These are phyloP conservation scores for Russula lepida DNA, from an alignment of 768 basidiomycete genomes.

Conservation along the genomic window DNA sequence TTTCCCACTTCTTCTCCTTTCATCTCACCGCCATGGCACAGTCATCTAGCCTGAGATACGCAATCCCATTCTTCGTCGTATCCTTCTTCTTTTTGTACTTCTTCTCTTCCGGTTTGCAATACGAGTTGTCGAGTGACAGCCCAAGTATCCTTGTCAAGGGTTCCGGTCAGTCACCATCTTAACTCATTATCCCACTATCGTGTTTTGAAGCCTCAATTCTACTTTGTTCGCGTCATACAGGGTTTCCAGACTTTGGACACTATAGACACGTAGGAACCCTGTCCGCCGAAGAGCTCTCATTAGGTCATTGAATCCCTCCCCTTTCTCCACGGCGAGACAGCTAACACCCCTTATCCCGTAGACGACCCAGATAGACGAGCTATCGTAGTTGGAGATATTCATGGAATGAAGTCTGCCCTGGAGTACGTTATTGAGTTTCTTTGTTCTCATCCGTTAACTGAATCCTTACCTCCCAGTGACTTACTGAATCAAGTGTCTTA, in stretches of 20 bases:
- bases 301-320: constrained; percentile 32
- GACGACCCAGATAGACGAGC: constrained; percentile 48
- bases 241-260: constrained; percentile 48
- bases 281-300: constrained; percentile 42
- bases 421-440: constrained; percentile 37
- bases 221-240: constrained; percentile 21
- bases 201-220: neutral
- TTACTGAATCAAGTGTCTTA: constrained; percentile 59
- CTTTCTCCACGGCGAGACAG: neutral
- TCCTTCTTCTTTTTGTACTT: constrained; percentile 38
- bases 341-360: constrained; percentile 22
- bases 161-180: neutral
- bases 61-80: constrained; percentile 32
- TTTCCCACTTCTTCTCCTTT: neutral
- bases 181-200: neutral
- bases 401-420: constrained; percentile 67
- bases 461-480: constrained; percentile 34
- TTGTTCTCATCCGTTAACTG: neutral
- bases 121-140: constrained; percentile 19
- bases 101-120: constrained; percentile 30
- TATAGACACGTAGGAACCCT: constrained; percentile 40
- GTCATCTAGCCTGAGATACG: constrained; percentile 19
- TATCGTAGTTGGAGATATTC: constrained; percentile 81
- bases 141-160: constrained; percentile 13
- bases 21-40: constrained; percentile 6